Base-by-base conservation (phyloP, 805 yeast species). In the Scheffersomyces lignosus region DNA sequence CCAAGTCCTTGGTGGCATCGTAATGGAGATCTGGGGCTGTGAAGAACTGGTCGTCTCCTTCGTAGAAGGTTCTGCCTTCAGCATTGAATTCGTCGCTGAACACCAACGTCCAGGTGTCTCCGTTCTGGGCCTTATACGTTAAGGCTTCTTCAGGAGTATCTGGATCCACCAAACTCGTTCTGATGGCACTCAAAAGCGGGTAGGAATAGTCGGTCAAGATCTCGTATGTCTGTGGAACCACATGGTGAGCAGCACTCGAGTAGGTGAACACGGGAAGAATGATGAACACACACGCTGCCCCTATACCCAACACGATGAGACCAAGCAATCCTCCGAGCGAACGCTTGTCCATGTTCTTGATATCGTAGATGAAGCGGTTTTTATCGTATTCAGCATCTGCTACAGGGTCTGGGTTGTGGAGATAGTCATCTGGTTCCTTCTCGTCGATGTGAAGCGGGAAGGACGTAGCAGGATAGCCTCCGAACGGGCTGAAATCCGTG, bases 381-480 rank as follows among this genome's bases (percentile, higher is more conserved):
- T 79, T 83, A 49, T 88, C 95, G 52, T 83, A 80, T 41, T 81
- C 78, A 15, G 95, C 96, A 58, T 93, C 99, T 30, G 81, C 86
- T 25, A 89, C 83, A 7, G 96, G 96, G 60, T 91, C 96, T 2
- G 98, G 98, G 62, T 91, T 93, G 63, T 91, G 98, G 47, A 93
- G 60, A 56, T 87, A 90, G 62, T 91, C 99, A 65, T 91, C 99
- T 7, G 86, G 83, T 62, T 91, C 99, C 62, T 87, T 87, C 50
- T 91, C 98, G 41, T 91, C 96, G 45, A 93, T 80, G 49, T 78
- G 83, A 39, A 91, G 68, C 1, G 99, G 99, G 66, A 91, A 91
- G 4, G 88, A 81, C 13, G 89, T 73, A 6, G 96, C 95, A 1
- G 99, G 98, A 61, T 87, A 91, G 12, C 98, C 98, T 34, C 98